phyloP scores from a whole-genome alignment of 495 filamentous ascomycete genomes.

The Lindgomyces ingoldianus region DNA sequence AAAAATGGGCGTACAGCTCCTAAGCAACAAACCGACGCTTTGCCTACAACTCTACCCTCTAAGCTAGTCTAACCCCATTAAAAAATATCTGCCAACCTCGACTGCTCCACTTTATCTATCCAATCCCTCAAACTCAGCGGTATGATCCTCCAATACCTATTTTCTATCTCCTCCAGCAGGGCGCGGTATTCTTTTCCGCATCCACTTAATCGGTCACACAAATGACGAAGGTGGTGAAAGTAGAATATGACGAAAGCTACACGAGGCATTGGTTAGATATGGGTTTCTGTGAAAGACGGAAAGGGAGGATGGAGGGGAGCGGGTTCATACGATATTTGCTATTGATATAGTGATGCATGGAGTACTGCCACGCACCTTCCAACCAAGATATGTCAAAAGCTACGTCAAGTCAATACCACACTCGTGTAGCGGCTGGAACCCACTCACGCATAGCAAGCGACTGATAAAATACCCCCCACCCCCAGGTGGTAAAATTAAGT shows the following conservation, averaged over 20 bases:
- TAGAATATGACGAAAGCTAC: slow-evolving; percentile 31
- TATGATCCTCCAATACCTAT: slow-evolving; percentile 17
- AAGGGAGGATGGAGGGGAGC: no score
- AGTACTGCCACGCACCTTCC: slow-evolving; percentile 23
- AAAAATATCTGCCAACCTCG: slow-evolving; percentile 16
- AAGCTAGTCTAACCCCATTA: slow-evolving; percentile 2
- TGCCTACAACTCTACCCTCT: background rate
- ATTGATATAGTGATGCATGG: slow-evolving; percentile 24
- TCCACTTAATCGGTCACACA: slow-evolving; percentile 13
- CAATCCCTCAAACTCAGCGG: slow-evolving; percentile 9
- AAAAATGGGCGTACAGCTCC: background rate
- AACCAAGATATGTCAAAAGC: slow-evolving; percentile 22
- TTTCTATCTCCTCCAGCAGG: slow-evolving; percentile 18
- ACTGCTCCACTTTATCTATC: slow-evolving; percentile 5
- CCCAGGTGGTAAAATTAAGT: slow-evolving; percentile 22
- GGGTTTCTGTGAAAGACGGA: no score
- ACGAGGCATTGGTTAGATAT: no score
- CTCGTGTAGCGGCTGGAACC: background rate
- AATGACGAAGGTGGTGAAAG: slow-evolving; percentile 24
- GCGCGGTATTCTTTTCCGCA: slow-evolving; percentile 8
- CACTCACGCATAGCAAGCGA: slow-evolving; percentile 23
- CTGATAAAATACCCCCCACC: slow-evolving; percentile 18
- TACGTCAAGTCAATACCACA: background rate
- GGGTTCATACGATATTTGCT: slow-evolving; percentile 21
- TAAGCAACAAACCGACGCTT: background rate